Evolutionary conservation across 139 green algal genomes (phyloP).

Genomic region (Auxenochlorella pyrenoidosa): DNA sequence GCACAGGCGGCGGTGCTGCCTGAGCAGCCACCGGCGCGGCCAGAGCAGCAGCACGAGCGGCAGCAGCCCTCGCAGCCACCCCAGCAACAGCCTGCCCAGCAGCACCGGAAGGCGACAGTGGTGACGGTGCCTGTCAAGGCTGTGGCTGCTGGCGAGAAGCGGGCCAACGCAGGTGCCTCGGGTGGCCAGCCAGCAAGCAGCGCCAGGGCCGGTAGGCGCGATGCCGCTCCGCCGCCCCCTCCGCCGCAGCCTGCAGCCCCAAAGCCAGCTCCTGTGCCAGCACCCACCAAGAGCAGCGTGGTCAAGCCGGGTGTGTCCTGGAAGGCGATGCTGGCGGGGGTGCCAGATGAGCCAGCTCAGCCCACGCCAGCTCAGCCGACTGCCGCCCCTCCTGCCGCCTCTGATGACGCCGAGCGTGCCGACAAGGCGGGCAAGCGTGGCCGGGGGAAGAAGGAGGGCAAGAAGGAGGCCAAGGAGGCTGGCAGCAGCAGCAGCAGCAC

Average conservation of each 20-base stretch:
- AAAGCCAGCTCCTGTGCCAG: background rate
- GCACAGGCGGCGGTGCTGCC: too few species aligned
- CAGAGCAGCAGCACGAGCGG: background rate
- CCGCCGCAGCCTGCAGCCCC: background rate
- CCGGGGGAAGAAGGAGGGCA: slow-evolving; percentile 18
- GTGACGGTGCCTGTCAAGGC: too few species aligned
- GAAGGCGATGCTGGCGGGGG: slow-evolving; percentile 15
- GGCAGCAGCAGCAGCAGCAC: background rate
- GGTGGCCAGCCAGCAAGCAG: background rate
- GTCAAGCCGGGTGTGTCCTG: slow-evolving; percentile 32
- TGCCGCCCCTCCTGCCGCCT: background rate
- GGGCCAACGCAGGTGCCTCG: background rate
- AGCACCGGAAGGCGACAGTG: background rate
- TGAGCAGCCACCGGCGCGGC: too few species aligned
- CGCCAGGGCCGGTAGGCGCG: background rate
- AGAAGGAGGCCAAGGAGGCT: background rate
- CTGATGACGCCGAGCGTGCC: background rate
- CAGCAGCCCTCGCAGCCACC: background rate
- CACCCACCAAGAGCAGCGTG: background rate
- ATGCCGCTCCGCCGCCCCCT: background rate
- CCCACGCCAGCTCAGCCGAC: background rate
- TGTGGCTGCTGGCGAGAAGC: background rate
- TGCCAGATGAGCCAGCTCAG: slow-evolving; percentile 6
- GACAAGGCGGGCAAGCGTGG: slow-evolving; percentile 7
- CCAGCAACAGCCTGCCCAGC: background rate